Evolutionary conservation across 2,329 filamentous ascomycete genomes (phyloP).

Genomic region (Ophiostoma perfectum): DNA sequence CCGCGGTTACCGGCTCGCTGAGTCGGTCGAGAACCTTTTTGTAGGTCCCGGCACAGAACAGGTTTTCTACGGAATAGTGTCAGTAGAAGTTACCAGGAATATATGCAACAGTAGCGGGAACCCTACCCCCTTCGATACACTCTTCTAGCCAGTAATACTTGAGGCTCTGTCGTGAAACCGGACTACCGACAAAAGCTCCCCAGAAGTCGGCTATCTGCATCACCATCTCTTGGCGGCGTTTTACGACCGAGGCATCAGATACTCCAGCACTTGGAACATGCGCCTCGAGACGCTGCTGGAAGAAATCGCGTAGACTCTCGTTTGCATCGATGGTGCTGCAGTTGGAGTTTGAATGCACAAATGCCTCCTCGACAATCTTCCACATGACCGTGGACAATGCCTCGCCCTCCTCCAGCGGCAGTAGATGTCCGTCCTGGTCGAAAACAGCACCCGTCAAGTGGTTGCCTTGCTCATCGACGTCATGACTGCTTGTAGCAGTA

Average conservation of each 20-base stretch:
- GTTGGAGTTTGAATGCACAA: conserved; percentile 58
- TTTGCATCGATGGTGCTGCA: conserved; percentile 42
- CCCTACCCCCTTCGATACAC: conserved; percentile 63
- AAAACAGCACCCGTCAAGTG: conserved; percentile 38
- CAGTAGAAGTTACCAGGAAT: conserved; percentile 10
- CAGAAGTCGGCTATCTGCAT: conserved; percentile 57
- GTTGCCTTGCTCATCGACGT: conserved; percentile 43
- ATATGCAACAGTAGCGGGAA: neutral
- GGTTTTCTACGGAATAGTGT: conserved; percentile 43
- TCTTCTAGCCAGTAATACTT: conserved; percentile 76
- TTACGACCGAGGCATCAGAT: conserved; percentile 30
- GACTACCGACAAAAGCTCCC: conserved; percentile 66
- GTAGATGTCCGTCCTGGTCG: conserved; percentile 49
- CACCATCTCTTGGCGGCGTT: conserved; percentile 38
- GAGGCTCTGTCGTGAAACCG: conserved; percentile 59
- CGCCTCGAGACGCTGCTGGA: conserved; percentile 40
- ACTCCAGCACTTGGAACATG: conserved; percentile 36
- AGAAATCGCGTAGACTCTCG: conserved; percentile 52
- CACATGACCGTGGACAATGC: conserved; percentile 54
- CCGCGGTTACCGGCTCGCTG: conserved; percentile 50
- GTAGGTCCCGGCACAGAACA: conserved; percentile 57
- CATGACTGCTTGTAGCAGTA: conserved; percentile 45
- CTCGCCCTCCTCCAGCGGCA: conserved; percentile 45
- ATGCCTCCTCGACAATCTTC: conserved; percentile 63
- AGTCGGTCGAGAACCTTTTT: conserved; percentile 54